Base-by-base conservation (phyloP, 495 filamentous ascomycete genomes). In the Xylaria grammica region DNA sequence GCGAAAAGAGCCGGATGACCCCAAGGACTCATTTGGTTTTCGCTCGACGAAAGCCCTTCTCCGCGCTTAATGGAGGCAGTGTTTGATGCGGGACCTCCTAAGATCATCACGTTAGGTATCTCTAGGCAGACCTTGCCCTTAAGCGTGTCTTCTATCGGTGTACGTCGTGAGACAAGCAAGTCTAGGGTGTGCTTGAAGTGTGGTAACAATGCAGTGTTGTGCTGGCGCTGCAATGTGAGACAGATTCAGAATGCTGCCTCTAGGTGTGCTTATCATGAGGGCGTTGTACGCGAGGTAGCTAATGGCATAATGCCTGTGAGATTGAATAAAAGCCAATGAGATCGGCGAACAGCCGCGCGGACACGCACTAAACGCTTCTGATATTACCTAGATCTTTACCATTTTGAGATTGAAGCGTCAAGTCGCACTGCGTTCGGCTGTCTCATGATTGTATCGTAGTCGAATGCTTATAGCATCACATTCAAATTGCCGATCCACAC, bases 11-110 rank as follows among this genome's bases (percentile, higher is more conserved):
- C 49, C 11, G 24, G 49, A 61, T 40, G 20, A 24, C 24, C 24
- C 34, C 26, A 34, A 54, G 19, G 48, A 29, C 45, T 62, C 50
- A 55, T 54, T 48, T 63, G n/a, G n/a, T 4, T 55, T 62, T 55
- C 48, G 50, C 50, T 63, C 19, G 60, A 63, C 50, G 50, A 63
- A 63, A 45, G 32, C 29, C 36, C 4, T 54, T 17, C 60, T 26
- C 29, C 38, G 38, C 57, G 48, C 34, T 59, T 48, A 29, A 20
- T 48, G 42, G 7, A 46, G n/a, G 29, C 29, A 26, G 40, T 34
- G 29, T 26, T 4, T 34, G 44, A 34, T 48, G 42, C 26, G 11
- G 27, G 32, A 17, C 56, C 22, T 52, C 4, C 32, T 52, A 19
- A 40, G 22, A 42, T 20, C 30, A 42, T 52, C 15, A 59, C 22